These are phyloP conservation scores for Trichocomaceae sp. DNA, from an alignment of 2,329 filamentous ascomycete genomes.

Conservation along the genomic window DNA sequence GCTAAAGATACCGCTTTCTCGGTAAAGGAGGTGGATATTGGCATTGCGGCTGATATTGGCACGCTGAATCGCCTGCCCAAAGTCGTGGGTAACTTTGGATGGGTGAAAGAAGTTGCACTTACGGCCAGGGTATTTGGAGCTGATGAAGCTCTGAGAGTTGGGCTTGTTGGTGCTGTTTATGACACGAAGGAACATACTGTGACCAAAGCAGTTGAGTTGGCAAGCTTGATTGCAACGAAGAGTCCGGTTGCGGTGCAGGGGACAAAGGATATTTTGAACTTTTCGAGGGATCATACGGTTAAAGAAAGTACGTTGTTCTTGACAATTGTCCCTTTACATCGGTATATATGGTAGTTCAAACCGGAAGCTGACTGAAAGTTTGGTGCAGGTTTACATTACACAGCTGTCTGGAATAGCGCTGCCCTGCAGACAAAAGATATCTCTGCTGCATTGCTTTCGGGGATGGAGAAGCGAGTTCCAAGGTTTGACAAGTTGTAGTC, in stretches of 20 bases:
- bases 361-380: too few species aligned
- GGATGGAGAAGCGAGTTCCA: slow-evolving; percentile 69
- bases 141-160: slow-evolving; percentile 39
- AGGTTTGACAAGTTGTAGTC: slow-evolving; percentile 74
- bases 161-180: slow-evolving; percentile 39
- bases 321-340: too few species aligned
- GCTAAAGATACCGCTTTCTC: slow-evolving; percentile 31
- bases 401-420: slow-evolving; percentile 77
- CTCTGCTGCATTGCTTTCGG: slow-evolving; percentile 64
- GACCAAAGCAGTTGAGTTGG: slow-evolving; percentile 56
- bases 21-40: slow-evolving; percentile 47
- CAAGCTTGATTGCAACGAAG: slow-evolving; percentile 63
- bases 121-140: slow-evolving; percentile 39
- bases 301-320: slow-evolving; percentile 54
- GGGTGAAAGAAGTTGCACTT: slow-evolving; percentile 45
- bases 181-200: slow-evolving; percentile 56
- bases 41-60: slow-evolving; percentile 44
- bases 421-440: slow-evolving; percentile 78
- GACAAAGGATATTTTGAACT: slow-evolving; percentile 82
- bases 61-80: slow-evolving; percentile 43
- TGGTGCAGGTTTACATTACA: slow-evolving; percentile 64
- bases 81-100: slow-evolving; percentile 40
- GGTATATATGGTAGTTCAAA: too few species aligned
- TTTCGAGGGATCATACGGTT: slow-evolving; percentile 69
- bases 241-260: slow-evolving; percentile 82